Evolutionary conservation across 2,329 filamentous ascomycete species (phyloP).

Genomic region (Fusarium xyrophilum): DNA sequence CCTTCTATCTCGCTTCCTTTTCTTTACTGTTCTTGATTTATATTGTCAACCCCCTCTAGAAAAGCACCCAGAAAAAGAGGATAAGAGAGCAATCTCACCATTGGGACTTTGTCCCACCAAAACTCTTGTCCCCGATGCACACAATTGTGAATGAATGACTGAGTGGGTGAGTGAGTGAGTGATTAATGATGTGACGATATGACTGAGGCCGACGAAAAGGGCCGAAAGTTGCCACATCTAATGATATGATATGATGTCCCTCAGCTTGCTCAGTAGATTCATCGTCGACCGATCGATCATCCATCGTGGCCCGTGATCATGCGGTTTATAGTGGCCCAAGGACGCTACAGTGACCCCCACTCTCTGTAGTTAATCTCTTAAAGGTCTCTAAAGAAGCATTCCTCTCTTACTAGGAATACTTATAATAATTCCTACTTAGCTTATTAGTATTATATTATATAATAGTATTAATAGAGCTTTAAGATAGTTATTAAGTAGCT

Average conservation of each 20-base stretch:
- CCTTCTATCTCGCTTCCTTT: background rate
- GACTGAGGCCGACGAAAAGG: slow-evolving; percentile 10
- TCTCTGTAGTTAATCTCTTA: background rate
- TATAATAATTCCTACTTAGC: no score
- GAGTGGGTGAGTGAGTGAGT: background rate
- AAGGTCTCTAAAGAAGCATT: no score
- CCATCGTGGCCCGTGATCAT: slow-evolving; percentile 11
- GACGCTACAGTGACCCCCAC: slow-evolving; percentile 21
- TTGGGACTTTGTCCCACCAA: slow-evolving; percentile 13
- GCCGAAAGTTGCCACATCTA: slow-evolving; percentile 17
- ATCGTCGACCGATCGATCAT: slow-evolving; percentile 15
- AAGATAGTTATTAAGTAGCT: no score
- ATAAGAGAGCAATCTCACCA: slow-evolving; percentile 20
- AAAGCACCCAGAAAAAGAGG: slow-evolving; percentile 25
- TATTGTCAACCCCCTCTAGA: background rate
- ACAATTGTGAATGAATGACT: background rate
- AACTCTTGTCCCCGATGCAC: background rate
- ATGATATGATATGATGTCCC: background rate
- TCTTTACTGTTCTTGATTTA: background rate
- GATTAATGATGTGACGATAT: slow-evolving; percentile 15
- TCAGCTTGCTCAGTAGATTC: background rate
- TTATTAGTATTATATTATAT: no score
- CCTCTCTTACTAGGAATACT: no score
- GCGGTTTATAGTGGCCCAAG: slow-evolving; percentile 13
- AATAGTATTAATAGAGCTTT: no score